A percentile compares a stretch with the other conserved stretches of the same genome.
These are phyloP conservation scores for Jackrogersella minutella DNA, from an alignment of 495 filamentous ascomycete genomes.

Conservation along the genomic window DNA sequence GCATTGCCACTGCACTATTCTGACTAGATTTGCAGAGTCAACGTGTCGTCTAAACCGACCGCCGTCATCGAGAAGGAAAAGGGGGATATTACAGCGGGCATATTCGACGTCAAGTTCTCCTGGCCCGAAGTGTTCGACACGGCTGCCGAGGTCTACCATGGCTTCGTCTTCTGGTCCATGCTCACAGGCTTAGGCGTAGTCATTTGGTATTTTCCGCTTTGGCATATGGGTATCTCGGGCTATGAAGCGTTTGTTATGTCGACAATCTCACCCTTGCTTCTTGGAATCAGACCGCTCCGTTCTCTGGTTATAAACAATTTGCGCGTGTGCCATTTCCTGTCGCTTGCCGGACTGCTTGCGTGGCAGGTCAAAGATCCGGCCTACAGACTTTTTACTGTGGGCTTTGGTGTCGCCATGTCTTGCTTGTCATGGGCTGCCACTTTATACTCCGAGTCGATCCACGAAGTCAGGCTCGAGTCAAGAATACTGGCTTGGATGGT, in stretches of 20 bases:
- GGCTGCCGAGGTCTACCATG: slow-evolving; percentile 89
- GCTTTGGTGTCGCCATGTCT: slow-evolving; percentile 77
- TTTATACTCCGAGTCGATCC: slow-evolving; percentile 78
- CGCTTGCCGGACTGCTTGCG: slow-evolving; percentile 79
- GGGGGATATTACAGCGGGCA: slow-evolving; percentile 72
- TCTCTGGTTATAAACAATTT: slow-evolving; percentile 72
- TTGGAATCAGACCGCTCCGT: slow-evolving; percentile 74
- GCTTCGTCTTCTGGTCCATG: slow-evolving; percentile 95
- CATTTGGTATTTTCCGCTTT: slow-evolving; percentile 99
- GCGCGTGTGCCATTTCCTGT: slow-evolving; percentile 74
- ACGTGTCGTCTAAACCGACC: slow-evolving; percentile 71
- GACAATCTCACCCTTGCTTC: slow-evolving; percentile 83
- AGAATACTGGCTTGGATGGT: slow-evolving; percentile 81
- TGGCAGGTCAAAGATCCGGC: slow-evolving; percentile 78
- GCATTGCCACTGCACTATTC: slow-evolving; percentile 35
- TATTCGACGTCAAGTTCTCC: slow-evolving; percentile 76
- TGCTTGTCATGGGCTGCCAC: slow-evolving; percentile 85
- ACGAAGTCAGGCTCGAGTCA: slow-evolving; percentile 77
- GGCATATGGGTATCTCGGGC: slow-evolving; percentile 99
- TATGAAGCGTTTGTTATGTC: slow-evolving; percentile 89
- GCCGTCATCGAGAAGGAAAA: slow-evolving; percentile 89
- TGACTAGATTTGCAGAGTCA: slow-evolving; percentile 58
- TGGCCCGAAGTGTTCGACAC: slow-evolving; percentile 80
- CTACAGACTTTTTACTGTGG: slow-evolving; percentile 79
- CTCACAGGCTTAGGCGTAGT: slow-evolving; percentile 86